phyloP scores from a whole-genome alignment of 495 filamentous ascomycete genomes.

The Penicillium bovifimosum region DNA sequence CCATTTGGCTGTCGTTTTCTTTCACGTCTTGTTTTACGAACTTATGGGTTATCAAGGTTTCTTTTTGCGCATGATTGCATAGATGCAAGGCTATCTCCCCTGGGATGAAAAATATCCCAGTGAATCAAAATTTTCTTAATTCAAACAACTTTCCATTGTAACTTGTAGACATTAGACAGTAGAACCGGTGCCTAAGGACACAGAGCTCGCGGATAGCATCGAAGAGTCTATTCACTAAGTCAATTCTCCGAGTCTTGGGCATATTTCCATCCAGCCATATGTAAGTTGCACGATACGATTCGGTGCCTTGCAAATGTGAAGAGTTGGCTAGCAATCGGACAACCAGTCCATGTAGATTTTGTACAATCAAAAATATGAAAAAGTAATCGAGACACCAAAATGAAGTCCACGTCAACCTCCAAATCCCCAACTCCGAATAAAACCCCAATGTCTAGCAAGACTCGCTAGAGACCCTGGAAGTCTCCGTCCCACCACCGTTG shows the following conservation, averaged over 20 bases:
- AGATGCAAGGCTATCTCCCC: conserved; percentile 39
- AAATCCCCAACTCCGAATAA: neutral
- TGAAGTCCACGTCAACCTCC: neutral
- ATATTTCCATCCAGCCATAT: too few relatives aligned
- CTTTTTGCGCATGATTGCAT: conserved; percentile 44
- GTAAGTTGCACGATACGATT: too few relatives aligned
- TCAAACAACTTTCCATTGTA: neutral
- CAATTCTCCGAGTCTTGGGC: too few relatives aligned
- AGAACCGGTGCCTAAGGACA: neutral
- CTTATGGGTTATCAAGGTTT: conserved; percentile 46
- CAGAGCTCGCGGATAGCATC: too few relatives aligned
- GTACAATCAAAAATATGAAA: neutral
- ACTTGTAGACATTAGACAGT: neutral
- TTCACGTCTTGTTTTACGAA: conserved; percentile 50
- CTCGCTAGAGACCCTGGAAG: conserved; percentile 28
- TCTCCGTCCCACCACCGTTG: conserved; percentile 44
- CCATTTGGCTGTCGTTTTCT: conserved; percentile 50
- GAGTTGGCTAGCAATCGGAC: neutral
- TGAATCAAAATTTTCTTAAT: conserved; percentile 24
- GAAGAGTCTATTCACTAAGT: too few relatives aligned
- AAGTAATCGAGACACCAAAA: neutral
- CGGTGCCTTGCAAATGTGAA: neutral
- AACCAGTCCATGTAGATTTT: neutral
- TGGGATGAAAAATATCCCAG: conserved; percentile 19
- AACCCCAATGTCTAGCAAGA: neutral